A percentile compares a stretch with the other conserved stretches of the same genome.
Conservation (phyloP, 2,329 filamentous ascomycete genomes). For the Fusarium xylarioides region DNA sequence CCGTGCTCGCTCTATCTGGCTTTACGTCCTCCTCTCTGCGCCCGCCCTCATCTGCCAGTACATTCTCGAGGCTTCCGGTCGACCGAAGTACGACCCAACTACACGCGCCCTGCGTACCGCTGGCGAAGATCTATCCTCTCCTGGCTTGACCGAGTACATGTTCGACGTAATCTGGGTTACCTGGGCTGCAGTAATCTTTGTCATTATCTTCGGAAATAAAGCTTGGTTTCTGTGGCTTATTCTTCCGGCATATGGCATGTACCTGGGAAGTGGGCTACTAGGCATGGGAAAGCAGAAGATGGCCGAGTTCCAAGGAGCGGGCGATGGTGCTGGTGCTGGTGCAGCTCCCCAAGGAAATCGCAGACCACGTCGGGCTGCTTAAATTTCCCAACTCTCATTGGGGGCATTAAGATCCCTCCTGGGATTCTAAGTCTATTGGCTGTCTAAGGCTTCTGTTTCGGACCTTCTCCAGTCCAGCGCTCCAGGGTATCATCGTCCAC, state of each 20-base stretch:
- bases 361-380: slow-evolving; percentile 64
- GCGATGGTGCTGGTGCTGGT: slow-evolving; percentile 46
- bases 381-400: slow-evolving; percentile 20
- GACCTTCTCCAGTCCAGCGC: slow-evolving; percentile 62
- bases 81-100: slow-evolving; percentile 74
- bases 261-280: slow-evolving; percentile 63
- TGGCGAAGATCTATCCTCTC: slow-evolving; percentile 87
- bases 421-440: neutral
- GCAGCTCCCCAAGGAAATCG: slow-evolving; percentile 58
- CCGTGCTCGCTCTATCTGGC: slow-evolving; percentile 68
- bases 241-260: slow-evolving; percentile 64
- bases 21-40: slow-evolving; percentile 76
- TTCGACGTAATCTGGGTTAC: slow-evolving; percentile 98
- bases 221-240: slow-evolving; percentile 67
- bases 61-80: slow-evolving; percentile 84
- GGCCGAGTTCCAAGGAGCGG: slow-evolving; percentile 56
- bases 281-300: slow-evolving; percentile 63
- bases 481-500: slow-evolving; percentile 61
- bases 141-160: slow-evolving; percentile 95
- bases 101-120: slow-evolving; percentile 75
- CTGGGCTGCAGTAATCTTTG: slow-evolving; percentile 79
- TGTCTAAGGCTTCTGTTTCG: slow-evolving; percentile 46
- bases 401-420: slow-evolving; percentile 4
- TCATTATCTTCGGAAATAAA: slow-evolving; percentile 82
- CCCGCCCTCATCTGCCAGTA: slow-evolving; percentile 84